These are phyloP conservation scores for Nicotiana tomentosiformis DNA, from an alignment of 257 asterid genomes.

Conservation along the genomic window DNA sequence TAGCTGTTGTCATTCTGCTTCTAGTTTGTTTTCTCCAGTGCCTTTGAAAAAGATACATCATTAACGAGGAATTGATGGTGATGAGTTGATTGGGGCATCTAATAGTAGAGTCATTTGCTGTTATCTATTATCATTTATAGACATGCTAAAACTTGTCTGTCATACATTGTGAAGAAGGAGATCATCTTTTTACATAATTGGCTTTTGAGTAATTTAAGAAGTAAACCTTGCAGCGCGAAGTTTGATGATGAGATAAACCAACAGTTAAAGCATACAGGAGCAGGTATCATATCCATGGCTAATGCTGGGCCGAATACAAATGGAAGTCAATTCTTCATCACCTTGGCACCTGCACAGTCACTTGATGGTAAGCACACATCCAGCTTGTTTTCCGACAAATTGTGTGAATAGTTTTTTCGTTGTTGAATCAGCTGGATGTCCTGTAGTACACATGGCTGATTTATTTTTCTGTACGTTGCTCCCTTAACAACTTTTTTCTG, in stretches of 20 bases:
- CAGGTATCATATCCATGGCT: constrained; percentile 97
- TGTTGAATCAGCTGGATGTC: not conserved
- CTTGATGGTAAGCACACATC: constrained; percentile 60
- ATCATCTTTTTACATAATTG: not conserved
- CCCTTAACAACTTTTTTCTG: not conserved
- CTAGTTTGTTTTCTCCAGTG: not conserved
- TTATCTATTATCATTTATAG: not conserved
- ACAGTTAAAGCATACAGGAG: constrained; percentile 95
- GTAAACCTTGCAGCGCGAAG: constrained; percentile 52
- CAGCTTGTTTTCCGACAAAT: not conserved
- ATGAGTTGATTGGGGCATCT: not conserved
- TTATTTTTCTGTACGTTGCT: not conserved
- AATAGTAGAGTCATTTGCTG: not conserved
- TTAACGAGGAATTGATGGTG: not conserved
- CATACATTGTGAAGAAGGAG: not conserved
- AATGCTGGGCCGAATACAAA: constrained; percentile 98
- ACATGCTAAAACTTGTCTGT: not conserved
- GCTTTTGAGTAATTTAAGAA: not conserved
- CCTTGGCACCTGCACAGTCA: constrained; percentile 93
- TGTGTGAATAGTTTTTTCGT: not conserved
- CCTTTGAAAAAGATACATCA: not conserved
- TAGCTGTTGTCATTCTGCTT: not conserved
- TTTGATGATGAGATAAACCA: constrained; percentile 84
- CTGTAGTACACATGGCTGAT: not conserved
- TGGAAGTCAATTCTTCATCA: constrained; percentile 95